Percentiles rank a stretch among this genome's conserved stretches.
phyloP scores from a whole-genome alignment of 306 rosid genomes.

The Begonia fuchsioides region DNA sequence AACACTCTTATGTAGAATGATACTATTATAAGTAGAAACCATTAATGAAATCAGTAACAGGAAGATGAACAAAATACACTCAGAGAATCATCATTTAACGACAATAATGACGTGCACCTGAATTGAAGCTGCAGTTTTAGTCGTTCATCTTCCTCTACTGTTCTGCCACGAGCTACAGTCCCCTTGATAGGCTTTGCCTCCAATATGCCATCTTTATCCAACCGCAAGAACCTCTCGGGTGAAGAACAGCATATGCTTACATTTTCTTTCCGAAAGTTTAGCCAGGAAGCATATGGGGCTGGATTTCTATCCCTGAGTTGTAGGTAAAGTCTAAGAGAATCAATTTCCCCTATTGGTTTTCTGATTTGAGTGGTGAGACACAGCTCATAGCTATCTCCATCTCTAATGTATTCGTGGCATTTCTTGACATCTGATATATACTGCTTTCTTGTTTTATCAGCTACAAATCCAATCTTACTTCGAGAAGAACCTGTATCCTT shows the following conservation, averaged over 20 bases:
- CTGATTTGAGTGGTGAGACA: conserved; percentile 89
- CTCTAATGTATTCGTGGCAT: conserved; percentile 69
- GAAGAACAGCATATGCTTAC: conserved; percentile 80
- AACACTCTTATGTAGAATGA: no score
- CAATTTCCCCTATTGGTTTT: conserved; percentile 37
- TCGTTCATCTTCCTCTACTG: conserved; percentile 58
- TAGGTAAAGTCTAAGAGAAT: conserved; percentile 63
- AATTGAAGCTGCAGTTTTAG: conserved; percentile 50
- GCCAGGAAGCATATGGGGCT: conserved; percentile 98
- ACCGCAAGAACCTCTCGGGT: conserved; percentile 82
- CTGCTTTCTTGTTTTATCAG: conserved; percentile 58
- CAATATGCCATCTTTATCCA: conserved; percentile 52
- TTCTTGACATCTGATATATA: conserved; percentile 60
- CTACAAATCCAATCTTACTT: conserved; percentile 31
- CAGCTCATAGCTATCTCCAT: conserved; percentile 94
- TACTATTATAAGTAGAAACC: no score
- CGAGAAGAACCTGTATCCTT: conserved; percentile 17
- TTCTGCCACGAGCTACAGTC: conserved; percentile 73
- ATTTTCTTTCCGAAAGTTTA: conserved; percentile 65
- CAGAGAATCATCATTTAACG: no score
- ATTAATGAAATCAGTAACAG: no score
- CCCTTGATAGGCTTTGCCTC: conserved; percentile 99
- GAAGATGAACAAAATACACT: no score
- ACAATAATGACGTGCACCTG: conserved; percentile 31
- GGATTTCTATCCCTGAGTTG: conserved; percentile 83